Evolutionary conservation across 1,139 yeast species (phyloP), one percentile per base, ranked within the genome.

Genomic region (Lodderomyces oxycetoniae): DNA sequence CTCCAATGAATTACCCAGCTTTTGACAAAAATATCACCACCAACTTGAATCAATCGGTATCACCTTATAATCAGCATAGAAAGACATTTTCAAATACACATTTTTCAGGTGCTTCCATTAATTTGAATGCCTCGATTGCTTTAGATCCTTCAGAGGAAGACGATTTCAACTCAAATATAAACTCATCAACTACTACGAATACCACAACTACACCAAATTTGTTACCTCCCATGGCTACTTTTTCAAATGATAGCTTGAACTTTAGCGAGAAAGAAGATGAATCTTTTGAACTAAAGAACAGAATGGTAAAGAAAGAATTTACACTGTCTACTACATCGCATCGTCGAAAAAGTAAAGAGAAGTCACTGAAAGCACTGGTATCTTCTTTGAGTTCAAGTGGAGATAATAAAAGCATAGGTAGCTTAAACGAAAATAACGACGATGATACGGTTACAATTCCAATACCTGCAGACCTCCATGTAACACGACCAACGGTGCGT

Each of bases 171-270:
- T 24, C 26, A 24, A 24, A 10, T 12, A 10, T 6, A 14, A 12
- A n/a, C 14, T 24, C 26, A 26, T 17, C 34, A 12, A 7, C 34
- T 6, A 24, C 14, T 6, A 10, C 11, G 11, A 12, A 16, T 7
- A 15, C 26, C 22, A 24, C 34, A n/a, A 2, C 34, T 9, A 35
- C 38, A 14, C 41, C 42, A 16, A 58, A 54, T 15, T 48, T 63
- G 13, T 49, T 65, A 31, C 71, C 71, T n/a, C 66, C 71, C 3
- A 62, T 64, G 68, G 55, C 63, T 15, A 55, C 68, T 15, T 59
- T 59, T 24, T 24, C 26, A 12, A 24, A 24, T 10, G n/a, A 6
- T 10, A n/a, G n/a, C n/a, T n/a, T n/a, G n/a, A n/a, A n/a, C n/a
- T n/a, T n/a, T n/a, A n/a, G n/a, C n/a, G n/a, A n/a, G n/a, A n/a